Conservation (phyloP, 148 eudicot species). For the Arctostaphylos glauca region DNA sequence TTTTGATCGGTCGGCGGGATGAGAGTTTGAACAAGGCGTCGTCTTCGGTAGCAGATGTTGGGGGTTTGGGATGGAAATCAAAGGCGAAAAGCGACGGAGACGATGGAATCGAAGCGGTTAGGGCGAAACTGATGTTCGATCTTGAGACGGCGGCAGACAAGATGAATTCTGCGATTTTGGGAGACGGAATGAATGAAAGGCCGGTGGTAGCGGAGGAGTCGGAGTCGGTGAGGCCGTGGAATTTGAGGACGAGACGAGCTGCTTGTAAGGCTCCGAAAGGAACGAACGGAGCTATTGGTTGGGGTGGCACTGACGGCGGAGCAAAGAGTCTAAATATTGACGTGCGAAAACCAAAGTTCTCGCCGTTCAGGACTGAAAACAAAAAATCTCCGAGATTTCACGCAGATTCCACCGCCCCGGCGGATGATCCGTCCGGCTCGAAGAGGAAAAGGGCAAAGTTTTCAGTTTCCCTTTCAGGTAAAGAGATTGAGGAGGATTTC, state of each 20-base stretch:
- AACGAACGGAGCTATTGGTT: constrained; percentile 15
- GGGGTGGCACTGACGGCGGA: no score
- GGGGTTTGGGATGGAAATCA: no score
- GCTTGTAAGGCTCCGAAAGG: constrained; percentile 35
- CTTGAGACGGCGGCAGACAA: constrained; percentile 48
- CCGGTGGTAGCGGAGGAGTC: constrained; percentile 11
- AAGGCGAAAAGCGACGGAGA: background rate
- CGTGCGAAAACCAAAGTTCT: constrained; percentile 24
- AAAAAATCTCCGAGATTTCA: constrained; percentile 26
- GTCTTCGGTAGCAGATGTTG: constrained; percentile 2
- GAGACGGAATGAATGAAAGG: constrained; percentile 17
- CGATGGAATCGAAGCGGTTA: constrained; percentile 52
- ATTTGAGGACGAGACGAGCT: constrained; percentile 63
- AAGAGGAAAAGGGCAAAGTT: constrained; percentile 37
- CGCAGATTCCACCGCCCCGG: constrained; percentile 23
- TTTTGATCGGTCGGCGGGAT: constrained; percentile 11
- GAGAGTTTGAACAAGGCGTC: background rate
- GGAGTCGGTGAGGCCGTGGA: constrained; percentile 50
- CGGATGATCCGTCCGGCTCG: background rate
- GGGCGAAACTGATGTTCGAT: constrained; percentile 60
- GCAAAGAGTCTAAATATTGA: background rate
- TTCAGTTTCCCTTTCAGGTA: constrained; percentile 35
- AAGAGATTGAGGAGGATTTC: constrained; percentile 50
- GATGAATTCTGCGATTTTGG: constrained; percentile 45
- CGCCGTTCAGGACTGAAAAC: constrained; percentile 28